phyloP scores from a whole-genome alignment of 345 rosid species.

The Euphorbia tirucalli region DNA sequence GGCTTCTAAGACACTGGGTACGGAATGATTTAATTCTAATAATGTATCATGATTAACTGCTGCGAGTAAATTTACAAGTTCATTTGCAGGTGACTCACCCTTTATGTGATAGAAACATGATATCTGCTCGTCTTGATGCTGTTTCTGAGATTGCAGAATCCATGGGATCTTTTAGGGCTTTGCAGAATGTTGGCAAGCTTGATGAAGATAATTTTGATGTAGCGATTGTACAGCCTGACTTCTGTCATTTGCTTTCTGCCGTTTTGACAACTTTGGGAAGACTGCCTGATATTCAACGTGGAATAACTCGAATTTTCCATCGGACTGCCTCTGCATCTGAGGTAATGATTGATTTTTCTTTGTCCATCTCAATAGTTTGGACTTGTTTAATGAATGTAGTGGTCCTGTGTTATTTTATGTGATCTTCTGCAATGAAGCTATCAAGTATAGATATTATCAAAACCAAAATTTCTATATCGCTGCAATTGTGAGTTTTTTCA shows the following conservation, averaged over 20 bases:
- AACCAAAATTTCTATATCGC: no score
- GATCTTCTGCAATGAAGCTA: not conserved
- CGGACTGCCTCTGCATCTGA: conserved; percentile 83
- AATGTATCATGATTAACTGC: not conserved
- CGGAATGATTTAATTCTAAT: conserved; percentile 20
- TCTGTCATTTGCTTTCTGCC: conserved; percentile 56
- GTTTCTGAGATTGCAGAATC: conserved; percentile 90
- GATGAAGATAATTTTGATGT: conserved; percentile 42
- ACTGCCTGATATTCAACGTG: conserved; percentile 89
- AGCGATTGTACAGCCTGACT: conserved; percentile 38
- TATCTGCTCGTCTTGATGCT: conserved; percentile 92
- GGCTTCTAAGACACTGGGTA: conserved; percentile 96
- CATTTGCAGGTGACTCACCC: conserved; percentile 85
- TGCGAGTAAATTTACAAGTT: conserved; percentile 12
- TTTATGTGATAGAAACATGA: conserved; percentile 74
- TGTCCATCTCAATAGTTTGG: not conserved
- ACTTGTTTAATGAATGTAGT: not conserved
- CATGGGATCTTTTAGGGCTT: conserved; percentile 59
- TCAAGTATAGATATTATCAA: not conserved
- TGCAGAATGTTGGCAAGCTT: conserved; percentile 31
- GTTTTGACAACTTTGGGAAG: conserved; percentile 74
- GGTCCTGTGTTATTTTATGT: no score
- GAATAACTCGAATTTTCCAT: conserved; percentile 92
- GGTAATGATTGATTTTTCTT: conserved; percentile 38
- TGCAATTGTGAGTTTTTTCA: no score